Evolutionary conservation across 2,329 filamentous ascomycete genomes (phyloP).

Genomic region (Fusarium sp.): DNA sequence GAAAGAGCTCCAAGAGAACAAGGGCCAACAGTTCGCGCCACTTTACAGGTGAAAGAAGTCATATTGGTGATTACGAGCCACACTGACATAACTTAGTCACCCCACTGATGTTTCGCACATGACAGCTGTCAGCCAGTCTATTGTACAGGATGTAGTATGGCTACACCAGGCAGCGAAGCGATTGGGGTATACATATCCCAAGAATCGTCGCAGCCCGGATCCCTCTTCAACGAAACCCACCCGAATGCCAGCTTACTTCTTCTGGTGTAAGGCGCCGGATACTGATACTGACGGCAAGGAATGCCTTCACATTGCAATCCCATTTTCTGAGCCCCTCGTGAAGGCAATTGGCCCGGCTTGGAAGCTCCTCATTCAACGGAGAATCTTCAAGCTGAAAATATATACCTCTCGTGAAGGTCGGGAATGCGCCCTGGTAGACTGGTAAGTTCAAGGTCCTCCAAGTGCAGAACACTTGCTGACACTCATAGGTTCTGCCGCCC

Average conservation of each 20-base stretch:
- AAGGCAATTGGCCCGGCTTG: background rate
- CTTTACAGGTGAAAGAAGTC: background rate
- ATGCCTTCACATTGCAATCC: background rate
- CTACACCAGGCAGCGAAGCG: background rate
- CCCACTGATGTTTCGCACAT: background rate
- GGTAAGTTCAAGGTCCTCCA: background rate
- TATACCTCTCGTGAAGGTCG: background rate
- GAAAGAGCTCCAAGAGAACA: background rate
- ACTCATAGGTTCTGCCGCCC: background rate
- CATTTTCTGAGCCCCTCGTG: background rate
- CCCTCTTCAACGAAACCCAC: too few species aligned
- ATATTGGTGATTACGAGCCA: rapidly evolving
- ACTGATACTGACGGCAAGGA: background rate
- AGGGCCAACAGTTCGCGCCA: background rate
- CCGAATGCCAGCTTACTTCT: slow-evolving; percentile 10
- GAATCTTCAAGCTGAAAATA: background rate
- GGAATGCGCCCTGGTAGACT: background rate
- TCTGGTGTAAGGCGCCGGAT: background rate
- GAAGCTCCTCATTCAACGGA: background rate
- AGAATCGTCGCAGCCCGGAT: too few species aligned
- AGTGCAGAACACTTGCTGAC: background rate
- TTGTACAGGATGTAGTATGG: slow-evolving; percentile 18
- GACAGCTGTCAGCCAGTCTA: background rate
- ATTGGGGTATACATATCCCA: background rate
- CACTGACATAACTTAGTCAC: background rate